These are phyloP conservation scores for Neurospora sp. DNA, from an alignment of 495 filamentous ascomycete genomes.

Conservation along the genomic window DNA sequence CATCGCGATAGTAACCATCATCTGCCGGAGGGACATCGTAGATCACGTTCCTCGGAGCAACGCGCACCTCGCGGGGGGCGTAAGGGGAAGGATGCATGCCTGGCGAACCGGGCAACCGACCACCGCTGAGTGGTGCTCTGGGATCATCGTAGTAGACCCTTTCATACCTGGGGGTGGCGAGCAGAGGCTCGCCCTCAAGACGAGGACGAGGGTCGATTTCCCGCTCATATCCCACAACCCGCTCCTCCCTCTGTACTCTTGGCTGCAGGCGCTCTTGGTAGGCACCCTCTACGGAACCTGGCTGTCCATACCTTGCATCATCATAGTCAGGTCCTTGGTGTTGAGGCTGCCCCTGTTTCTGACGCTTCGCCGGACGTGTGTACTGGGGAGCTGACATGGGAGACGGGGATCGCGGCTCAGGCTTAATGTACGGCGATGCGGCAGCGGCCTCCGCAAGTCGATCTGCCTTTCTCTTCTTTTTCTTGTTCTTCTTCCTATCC, in stretches of 20 bases:
- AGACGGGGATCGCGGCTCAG: slow-evolving; percentile 77
- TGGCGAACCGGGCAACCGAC: slow-evolving; percentile 36
- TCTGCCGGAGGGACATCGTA: slow-evolving; percentile 5
- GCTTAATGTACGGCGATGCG: slow-evolving; percentile 61
- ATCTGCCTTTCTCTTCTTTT: slow-evolving; percentile 40
- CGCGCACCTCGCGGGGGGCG: slow-evolving; percentile 32
- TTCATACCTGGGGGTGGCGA: slow-evolving; percentile 22
- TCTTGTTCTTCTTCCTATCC: slow-evolving; percentile 40
- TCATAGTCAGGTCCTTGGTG: slow-evolving; percentile 32
- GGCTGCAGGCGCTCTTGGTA: slow-evolving; percentile 17
- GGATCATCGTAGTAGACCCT: slow-evolving; percentile 27
- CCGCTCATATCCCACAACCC: slow-evolving; percentile 18
- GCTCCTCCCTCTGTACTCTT: slow-evolving; percentile 13
- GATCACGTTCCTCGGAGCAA: slow-evolving; percentile 5
- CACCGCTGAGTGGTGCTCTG: slow-evolving; percentile 33
- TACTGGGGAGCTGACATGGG: slow-evolving; percentile 49
- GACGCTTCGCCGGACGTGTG: slow-evolving; percentile 39
- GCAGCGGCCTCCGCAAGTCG: slow-evolving; percentile 23
- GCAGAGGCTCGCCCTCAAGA: slow-evolving; percentile 10
- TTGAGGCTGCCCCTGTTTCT: slow-evolving; percentile 41
- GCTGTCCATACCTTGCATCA: slow-evolving; percentile 27
- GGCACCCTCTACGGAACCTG: slow-evolving; percentile 10
- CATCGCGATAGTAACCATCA: slow-evolving; percentile 48
- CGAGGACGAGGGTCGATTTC: slow-evolving; percentile 11
- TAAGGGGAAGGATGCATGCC: slow-evolving; percentile 37